Percentiles rank a stretch among this genome's conserved stretches.
These are phyloP conservation scores for Trypanosoma platydactyli DNA, from an alignment of 208 protist species.

Conservation along the genomic window DNA sequence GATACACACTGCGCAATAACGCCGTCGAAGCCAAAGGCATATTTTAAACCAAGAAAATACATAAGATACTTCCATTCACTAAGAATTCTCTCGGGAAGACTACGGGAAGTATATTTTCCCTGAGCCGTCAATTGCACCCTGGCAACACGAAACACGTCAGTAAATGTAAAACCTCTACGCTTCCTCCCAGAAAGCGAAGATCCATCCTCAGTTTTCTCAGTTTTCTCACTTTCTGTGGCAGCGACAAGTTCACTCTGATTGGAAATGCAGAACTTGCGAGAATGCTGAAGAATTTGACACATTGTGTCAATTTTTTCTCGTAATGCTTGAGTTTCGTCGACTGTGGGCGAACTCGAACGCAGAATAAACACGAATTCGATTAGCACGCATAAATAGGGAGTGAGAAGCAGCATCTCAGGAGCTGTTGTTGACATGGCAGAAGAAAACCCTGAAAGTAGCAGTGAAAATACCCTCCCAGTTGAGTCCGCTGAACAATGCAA, in stretches of 20 bases:
- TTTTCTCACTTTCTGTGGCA: constrained; percentile 17
- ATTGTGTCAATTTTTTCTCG: neutral
- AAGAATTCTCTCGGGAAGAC: constrained; percentile 17
- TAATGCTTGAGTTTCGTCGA: constrained; percentile 4
- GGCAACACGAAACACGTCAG: constrained; percentile 37
- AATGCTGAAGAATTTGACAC: constrained; percentile 12
- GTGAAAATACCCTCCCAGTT: constrained; percentile 17
- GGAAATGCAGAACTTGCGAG: constrained; percentile 30
- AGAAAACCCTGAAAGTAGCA: constrained; percentile 16
- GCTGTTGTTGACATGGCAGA: neutral
- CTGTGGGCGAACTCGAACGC: constrained; percentile 12
- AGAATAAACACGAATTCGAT: constrained; percentile 56
- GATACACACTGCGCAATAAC: constrained; percentile 7
- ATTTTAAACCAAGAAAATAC: constrained; percentile 34
- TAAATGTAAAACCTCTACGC: constrained; percentile 32
- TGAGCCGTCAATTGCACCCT: constrained; percentile 20
- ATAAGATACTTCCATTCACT: constrained; percentile 34
- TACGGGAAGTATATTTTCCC: constrained; percentile 11
- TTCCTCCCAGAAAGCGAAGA: constrained; percentile 15
- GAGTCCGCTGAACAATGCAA: constrained; percentile 18
- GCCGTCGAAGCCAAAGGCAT: constrained; percentile 27
- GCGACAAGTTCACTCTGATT: constrained; percentile 18
- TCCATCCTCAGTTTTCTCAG: constrained; percentile 21
- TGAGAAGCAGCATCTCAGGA: constrained; percentile 42
- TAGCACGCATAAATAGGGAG: constrained; percentile 61